Evolutionary conservation across 495 filamentous ascomycete species (phyloP), one percentile per base, ranked within the genome.

Genomic region (Penicillium manginii): DNA sequence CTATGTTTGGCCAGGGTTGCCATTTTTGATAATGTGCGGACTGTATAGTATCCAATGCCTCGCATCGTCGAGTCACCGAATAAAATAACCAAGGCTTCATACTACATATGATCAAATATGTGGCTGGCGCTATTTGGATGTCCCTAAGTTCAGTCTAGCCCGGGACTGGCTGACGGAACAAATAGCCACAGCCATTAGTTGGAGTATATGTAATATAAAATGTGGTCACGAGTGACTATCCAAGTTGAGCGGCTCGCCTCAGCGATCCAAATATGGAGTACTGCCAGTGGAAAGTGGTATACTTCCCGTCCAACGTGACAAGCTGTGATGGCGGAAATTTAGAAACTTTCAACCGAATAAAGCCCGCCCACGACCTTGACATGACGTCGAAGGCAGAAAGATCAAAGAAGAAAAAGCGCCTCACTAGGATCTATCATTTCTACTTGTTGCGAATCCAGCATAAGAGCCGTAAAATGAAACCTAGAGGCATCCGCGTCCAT

Each of bases 371-470:
- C 26, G 9, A 29, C 26, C 26, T 29, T 29, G 26, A 29, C 26
- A 29, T 52, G 50, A 53, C 52, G 40, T 45, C 21, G 39, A 53
- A 37, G 23, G 35, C 35, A 51, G 52, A 58, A 52, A 52, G 42
- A n/a, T 35, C 26, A 29, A 48, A 22, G 14, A 42, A 33, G 23
- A 23, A 52, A 45, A 57, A 21, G 12, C 31, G 35, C 15, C 35
- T 12, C 15, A n/a, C 10, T 29, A 29, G 26, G 26, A 5, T 5
- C 26, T 4, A 8, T 8, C 26, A 29, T 29, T 29, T 29, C 26
- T 8, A n/a, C 26, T 29, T 29, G 4, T 8, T n/a, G 11, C 35
- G 9, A 39, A 12, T 39, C 35, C 12, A 39, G 35, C 5, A n/a
- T 11, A n/a, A 10, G 35, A 3, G 12, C 8, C 12, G 35, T 39